These are phyloP conservation scores for Umbilicus rupestris DNA, from an alignment of 164 flowering plant species.

Conservation along the genomic window DNA sequence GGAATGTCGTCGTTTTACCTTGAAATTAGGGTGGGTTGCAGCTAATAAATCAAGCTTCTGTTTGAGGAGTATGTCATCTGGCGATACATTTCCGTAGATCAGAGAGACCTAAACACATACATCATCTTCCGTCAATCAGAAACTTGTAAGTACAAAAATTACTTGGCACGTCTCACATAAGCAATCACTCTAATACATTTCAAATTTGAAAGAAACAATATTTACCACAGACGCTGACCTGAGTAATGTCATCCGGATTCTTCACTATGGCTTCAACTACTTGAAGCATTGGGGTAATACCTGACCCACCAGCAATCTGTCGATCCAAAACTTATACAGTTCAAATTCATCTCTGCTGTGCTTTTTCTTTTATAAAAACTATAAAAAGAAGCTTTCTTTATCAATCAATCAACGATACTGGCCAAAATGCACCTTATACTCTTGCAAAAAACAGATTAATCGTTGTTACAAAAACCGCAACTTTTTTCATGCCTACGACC, in stretches of 20 bases:
- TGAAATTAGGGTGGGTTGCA: conserved; percentile 78
- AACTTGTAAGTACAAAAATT: not conserved
- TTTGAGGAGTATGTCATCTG: conserved; percentile 92
- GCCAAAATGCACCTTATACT: too few relatives aligned
- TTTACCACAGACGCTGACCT: conserved; percentile 31
- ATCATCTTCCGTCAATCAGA: not conserved
- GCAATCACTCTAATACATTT: not conserved
- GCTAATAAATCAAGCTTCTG: conserved; percentile 83
- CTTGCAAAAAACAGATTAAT: too few relatives aligned
- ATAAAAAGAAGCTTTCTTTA: too few relatives aligned
- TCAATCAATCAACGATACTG: too few relatives aligned
- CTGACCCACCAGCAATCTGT: conserved; percentile 97
- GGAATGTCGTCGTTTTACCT: conserved; percentile 34
- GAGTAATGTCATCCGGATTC: conserved; percentile 91
- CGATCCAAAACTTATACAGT: not conserved
- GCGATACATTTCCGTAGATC: conserved; percentile 84
- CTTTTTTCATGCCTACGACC: not conserved
- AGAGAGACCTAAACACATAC: conserved; percentile 53
- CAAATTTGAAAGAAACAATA: not conserved
- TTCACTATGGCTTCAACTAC: conserved; percentile 86
- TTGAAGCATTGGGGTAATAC: conserved; percentile 99
- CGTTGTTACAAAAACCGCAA: too few relatives aligned
- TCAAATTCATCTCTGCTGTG: not conserved
- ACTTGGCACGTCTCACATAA: not conserved
- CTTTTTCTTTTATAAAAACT: too few relatives aligned